Conservation (phyloP, 2,329 filamentous ascomycete species). For the Penicillium freii region DNA sequence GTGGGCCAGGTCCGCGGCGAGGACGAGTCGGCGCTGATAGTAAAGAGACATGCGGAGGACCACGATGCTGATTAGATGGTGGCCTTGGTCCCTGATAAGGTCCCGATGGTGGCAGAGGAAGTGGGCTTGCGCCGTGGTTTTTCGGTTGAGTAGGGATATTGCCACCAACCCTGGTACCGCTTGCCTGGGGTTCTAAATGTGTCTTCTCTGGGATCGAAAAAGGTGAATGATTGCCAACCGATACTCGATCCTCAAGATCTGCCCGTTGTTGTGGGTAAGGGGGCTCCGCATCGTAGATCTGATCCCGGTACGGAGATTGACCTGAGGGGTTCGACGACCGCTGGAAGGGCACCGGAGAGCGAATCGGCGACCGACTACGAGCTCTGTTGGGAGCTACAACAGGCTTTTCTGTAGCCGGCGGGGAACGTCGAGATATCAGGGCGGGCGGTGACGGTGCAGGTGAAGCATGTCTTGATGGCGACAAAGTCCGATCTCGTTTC, state of each 20-base stretch:
- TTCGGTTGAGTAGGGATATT: constrained; percentile 36
- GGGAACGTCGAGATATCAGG: constrained; percentile 60
- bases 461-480: constrained; percentile 35
- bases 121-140: constrained; percentile 25
- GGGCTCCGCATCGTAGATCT: background rate
- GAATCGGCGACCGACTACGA: constrained; percentile 29
- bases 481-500: constrained; percentile 52
- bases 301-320: constrained; percentile 21
- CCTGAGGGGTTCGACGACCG: constrained; percentile 21
- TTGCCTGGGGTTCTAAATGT: constrained; percentile 18
- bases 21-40: constrained; percentile 50
- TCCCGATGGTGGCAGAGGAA: constrained; percentile 40
- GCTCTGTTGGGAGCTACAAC: constrained; percentile 40
- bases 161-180: constrained; percentile 17
- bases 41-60: constrained; percentile 38
- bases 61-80: constrained; percentile 38
- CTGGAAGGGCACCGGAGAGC: constrained; percentile 25
- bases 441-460: constrained; percentile 54
- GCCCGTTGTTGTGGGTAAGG: background rate
- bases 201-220: background rate
- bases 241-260: background rate
- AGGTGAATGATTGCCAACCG: background rate
- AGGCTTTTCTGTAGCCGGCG: constrained; percentile 56
- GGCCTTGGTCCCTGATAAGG: constrained; percentile 39
- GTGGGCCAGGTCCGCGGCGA: constrained; percentile 39